Conservation (phyloP, 1,284 basidiomycete species). For the Rhodotorula sp. region DNA sequence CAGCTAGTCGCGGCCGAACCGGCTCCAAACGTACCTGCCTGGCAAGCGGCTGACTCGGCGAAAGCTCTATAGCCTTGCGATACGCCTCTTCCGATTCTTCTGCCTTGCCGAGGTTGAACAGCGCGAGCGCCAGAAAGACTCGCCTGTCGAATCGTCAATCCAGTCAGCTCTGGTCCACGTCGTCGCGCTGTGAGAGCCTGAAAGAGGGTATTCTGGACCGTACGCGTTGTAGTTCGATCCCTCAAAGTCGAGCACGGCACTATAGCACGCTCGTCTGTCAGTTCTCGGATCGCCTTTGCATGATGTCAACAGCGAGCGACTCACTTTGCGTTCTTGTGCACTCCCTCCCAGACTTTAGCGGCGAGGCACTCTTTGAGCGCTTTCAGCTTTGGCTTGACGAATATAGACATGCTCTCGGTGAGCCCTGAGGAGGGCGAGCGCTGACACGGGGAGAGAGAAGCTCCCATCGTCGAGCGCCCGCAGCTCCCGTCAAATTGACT, state of each 20-base stretch:
- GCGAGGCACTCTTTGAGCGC: conserved; percentile 71
- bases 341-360: conserved; percentile 70
- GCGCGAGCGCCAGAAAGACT: conserved; percentile 75
- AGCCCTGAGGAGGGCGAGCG: too few species aligned
- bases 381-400: conserved; percentile 58
- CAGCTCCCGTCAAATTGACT: too few species aligned
- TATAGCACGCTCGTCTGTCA: conserved; percentile 1
- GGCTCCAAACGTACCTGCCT: conserved; percentile 44
- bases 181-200: neutral
- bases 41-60: conserved; percentile 47
- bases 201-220: neutral
- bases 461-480: too few species aligned
- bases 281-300: neutral
- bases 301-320: conserved; percentile 47
- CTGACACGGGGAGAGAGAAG: too few species aligned
- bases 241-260: conserved; percentile 42
- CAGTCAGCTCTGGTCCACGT: neutral
- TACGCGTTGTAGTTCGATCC: conserved; percentile 43
- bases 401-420: conserved; percentile 8
- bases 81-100: conserved; percentile 74
- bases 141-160: conserved; percentile 55
- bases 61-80: conserved; percentile 46
- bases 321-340: conserved; percentile 76
- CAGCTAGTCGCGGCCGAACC: neutral
- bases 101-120: conserved; percentile 66